Percentiles rank a stretch among this genome's conserved stretches.
Evolutionary conservation across 225 moss, liverwort and hornwort genomes (phyloP).

Genomic region (Marchantia polymorpha): DNA sequence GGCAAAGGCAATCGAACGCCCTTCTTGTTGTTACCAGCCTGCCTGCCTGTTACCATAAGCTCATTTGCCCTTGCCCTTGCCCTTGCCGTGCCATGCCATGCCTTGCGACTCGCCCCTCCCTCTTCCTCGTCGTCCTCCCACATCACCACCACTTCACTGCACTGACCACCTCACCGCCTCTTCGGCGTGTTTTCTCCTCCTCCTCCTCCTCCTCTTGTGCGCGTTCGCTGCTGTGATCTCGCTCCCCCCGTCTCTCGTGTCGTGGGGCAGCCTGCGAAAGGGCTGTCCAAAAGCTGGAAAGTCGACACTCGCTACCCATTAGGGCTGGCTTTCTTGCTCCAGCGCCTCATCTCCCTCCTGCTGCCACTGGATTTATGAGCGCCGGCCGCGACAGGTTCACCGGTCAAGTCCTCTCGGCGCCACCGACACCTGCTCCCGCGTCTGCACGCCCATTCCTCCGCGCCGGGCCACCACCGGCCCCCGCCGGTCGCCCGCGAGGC

Average conservation of each 20-base stretch:
- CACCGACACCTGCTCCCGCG: neutral
- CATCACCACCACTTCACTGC: neutral
- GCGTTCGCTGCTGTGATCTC: neutral
- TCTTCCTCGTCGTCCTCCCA: constrained; percentile 12
- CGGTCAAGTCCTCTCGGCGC: neutral
- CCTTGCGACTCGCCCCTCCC: neutral
- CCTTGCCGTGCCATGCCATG: neutral
- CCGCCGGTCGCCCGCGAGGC: too few species aligned
- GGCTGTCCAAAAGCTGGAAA: constrained; percentile 5
- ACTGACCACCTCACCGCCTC: constrained; percentile 3
- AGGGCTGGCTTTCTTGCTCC: neutral
- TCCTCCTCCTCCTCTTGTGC: neutral
- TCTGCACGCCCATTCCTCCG: neutral
- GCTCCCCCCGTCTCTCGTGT: neutral
- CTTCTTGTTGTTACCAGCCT: neutral
- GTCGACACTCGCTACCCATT: neutral
- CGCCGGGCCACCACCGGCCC: neutral
- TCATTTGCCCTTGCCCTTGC: neutral
- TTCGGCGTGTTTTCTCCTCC: neutral
- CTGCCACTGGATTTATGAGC: neutral
- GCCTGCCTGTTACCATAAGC: neutral
- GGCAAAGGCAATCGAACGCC: neutral
- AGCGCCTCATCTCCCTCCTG: neutral
- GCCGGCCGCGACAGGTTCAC: constrained; percentile 14
- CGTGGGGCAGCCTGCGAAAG: neutral